Evolutionary conservation across 2,329 filamentous ascomycete genomes (phyloP).

Genomic region (Chaetomium strumarium): DNA sequence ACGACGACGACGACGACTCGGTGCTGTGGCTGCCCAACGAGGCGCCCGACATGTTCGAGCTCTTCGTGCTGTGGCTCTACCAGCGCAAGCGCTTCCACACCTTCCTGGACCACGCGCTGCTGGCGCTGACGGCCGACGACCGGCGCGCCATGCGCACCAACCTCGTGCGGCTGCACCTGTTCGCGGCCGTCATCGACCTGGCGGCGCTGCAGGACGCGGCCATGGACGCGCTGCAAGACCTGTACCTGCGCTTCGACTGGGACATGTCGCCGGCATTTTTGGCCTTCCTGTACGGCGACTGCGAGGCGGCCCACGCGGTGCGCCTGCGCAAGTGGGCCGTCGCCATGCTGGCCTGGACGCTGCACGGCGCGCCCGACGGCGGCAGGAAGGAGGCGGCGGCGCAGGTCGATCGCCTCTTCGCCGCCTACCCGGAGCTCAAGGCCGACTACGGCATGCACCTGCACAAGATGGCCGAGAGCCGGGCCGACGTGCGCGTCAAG

Average conservation of each 20-base stretch:
- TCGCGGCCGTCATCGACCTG: conserved; percentile 47
- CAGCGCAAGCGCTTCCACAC: conserved; percentile 36
- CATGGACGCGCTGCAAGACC: conserved; percentile 54
- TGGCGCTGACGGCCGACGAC: conserved; percentile 10
- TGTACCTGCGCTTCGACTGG: conserved; percentile 55
- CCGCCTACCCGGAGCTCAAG: conserved; percentile 40
- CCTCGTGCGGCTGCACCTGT: conserved; percentile 51
- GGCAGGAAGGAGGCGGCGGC: conserved; percentile 20
- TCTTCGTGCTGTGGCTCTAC: conserved; percentile 50
- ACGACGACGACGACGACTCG: conserved; percentile 18
- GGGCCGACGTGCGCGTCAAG: conserved; percentile 50
- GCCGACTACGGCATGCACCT: conserved; percentile 48
- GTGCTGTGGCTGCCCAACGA: conserved; percentile 39
- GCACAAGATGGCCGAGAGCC: conserved; percentile 45
- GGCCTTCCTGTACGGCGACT: conserved; percentile 48
- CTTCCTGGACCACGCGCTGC: conserved; percentile 39
- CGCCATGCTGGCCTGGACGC: conserved; percentile 54
- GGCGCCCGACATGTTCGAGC: conserved; percentile 46
- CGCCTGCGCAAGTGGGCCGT: conserved; percentile 54
- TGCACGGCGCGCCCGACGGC: conserved; percentile 32
- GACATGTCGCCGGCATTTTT: conserved; percentile 49
- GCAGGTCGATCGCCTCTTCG: conserved; percentile 40
- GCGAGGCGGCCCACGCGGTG: conserved; percentile 43
- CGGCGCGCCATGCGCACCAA: conserved; percentile 45
- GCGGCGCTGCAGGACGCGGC: conserved; percentile 48